Conservation (phyloP, 148 eudicot species). For the Camellia granthamiana region DNA sequence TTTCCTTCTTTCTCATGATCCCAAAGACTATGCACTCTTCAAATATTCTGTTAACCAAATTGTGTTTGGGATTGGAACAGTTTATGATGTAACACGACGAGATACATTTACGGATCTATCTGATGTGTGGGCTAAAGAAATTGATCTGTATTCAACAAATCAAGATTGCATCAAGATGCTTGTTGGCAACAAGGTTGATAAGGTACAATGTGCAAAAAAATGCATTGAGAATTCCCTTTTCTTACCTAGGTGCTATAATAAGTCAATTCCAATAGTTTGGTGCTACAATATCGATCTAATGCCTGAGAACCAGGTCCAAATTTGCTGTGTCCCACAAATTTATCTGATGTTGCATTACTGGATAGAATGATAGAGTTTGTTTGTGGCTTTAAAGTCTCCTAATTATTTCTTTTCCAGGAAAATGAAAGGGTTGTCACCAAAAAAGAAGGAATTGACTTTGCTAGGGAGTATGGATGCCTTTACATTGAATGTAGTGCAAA, state of each 20-base stretch:
- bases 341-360: neutral
- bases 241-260: neutral
- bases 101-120: conserved; percentile 88
- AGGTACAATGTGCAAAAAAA: conserved; percentile 41
- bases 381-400: neutral
- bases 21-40: neutral
- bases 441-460: conserved; percentile 66
- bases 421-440: conserved; percentile 62
- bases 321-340: neutral
- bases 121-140: conserved; percentile 91
- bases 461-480: conserved; percentile 65
- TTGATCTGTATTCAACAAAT: conserved; percentile 90
- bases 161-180: conserved; percentile 98
- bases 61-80: conserved; percentile 34
- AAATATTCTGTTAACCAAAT: neutral
- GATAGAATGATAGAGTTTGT: neutral
- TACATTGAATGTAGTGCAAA: conserved; percentile 72
- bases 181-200: conserved; percentile 95
- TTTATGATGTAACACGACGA: conserved; percentile 86
- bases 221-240: neutral
- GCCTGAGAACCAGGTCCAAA: neutral
- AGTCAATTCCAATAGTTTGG: neutral
- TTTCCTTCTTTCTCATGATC: conserved; percentile 1
- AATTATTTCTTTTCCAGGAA: conserved; percentile 38
- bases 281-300: neutral